phyloP scores from a whole-genome alignment of 441 rosid species.

The Manihot esculenta region DNA sequence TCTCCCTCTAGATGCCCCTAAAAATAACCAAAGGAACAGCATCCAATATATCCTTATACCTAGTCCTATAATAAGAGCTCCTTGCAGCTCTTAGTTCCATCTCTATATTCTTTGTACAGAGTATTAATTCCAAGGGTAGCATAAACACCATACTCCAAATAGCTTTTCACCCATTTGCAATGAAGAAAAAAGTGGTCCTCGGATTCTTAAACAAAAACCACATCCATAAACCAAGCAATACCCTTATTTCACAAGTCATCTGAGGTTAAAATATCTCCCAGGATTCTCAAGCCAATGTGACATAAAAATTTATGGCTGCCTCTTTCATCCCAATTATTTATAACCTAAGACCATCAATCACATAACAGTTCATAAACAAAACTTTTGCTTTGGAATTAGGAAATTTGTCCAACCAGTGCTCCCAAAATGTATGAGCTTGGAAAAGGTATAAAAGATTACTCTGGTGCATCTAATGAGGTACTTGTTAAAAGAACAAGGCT shows the following conservation, averaged over 20 bases:
- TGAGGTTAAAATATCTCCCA: not conserved
- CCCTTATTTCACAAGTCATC: not conserved
- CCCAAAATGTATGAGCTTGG: not conserved
- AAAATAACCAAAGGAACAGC: not conserved
- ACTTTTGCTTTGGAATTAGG: not conserved
- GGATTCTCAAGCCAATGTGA: not conserved
- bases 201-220: not conserved
- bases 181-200: not conserved
- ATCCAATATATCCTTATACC: not conserved
- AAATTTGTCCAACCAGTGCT: not conserved
- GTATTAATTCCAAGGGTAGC: not conserved
- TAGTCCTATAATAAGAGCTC: not conserved
- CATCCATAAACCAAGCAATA: not conserved
- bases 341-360: not conserved
- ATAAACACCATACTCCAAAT: not conserved
- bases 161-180: not conserved
- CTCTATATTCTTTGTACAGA: not conserved
- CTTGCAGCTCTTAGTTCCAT: not conserved
- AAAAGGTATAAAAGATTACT: not conserved
- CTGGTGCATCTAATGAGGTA: not conserved
- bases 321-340: too few species aligned
- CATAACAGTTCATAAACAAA: not conserved
- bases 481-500: not conserved
- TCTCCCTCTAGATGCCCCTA: too few species aligned
- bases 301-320: not conserved